phyloP scores from a whole-genome alignment of 805 yeast species.

The Kodamaea kaohsiungensis region DNA sequence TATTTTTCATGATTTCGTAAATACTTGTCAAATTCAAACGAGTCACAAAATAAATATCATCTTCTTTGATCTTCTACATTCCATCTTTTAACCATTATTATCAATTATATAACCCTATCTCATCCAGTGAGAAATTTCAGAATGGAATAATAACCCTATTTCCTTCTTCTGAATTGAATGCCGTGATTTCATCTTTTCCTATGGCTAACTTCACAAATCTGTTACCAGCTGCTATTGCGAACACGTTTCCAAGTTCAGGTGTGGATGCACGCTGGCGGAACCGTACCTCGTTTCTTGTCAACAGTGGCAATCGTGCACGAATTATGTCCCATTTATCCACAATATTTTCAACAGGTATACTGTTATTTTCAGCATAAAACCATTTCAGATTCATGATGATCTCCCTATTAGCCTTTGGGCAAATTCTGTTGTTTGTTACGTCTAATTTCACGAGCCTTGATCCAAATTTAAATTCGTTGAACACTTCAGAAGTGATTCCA shows the following conservation, averaged over 20 bases:
- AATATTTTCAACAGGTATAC: neutral
- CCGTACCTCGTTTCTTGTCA: neutral
- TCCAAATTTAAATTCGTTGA: constrained; percentile 2
- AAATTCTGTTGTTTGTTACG: neutral
- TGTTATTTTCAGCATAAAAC: neutral
- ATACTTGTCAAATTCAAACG: neutral
- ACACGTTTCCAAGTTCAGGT: neutral
- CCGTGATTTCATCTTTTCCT: neutral
- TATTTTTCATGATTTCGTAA: neutral
- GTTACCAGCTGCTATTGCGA: neutral
- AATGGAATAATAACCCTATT: neutral
- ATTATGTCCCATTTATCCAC: neutral
- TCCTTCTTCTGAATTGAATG: neutral
- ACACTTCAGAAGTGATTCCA: neutral
- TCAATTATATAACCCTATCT: neutral
- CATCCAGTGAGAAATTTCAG: neutral
- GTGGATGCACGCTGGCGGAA: neutral
- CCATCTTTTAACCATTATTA: neutral
- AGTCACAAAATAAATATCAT: neutral
- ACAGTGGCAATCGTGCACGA: neutral
- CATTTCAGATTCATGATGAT: neutral
- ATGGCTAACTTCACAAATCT: neutral
- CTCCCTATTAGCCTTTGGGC: neutral
- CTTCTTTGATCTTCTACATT: neutral
- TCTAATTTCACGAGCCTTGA: neutral